Evolutionary conservation across 2,329 filamentous ascomycete species (phyloP).

Genomic region (Neospermospora avenae): DNA sequence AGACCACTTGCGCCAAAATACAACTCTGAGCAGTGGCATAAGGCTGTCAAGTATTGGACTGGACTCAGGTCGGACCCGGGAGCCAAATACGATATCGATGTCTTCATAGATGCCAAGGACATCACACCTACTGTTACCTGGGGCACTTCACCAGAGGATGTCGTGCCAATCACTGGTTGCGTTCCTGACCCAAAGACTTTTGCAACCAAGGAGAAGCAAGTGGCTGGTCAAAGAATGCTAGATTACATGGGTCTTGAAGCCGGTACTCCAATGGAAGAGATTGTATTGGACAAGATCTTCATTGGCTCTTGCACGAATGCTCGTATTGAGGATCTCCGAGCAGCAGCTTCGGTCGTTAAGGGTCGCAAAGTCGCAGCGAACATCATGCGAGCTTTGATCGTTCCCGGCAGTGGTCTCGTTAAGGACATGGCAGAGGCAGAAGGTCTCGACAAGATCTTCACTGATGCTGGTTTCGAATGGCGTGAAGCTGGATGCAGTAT

Average conservation of each 20-base stretch:
- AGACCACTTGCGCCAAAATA: slow-evolving; percentile 82
- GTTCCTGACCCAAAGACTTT: slow-evolving; percentile 92
- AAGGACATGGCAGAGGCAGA: slow-evolving; percentile 89
- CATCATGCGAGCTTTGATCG: slow-evolving; percentile 92
- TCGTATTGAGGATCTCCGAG: slow-evolving; percentile 90
- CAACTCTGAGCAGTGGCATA: slow-evolving; percentile 85
- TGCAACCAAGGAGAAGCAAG: slow-evolving; percentile 73
- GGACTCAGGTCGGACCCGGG: slow-evolving; percentile 80
- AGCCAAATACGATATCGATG: slow-evolving; percentile 85
- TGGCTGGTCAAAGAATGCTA: slow-evolving; percentile 73
- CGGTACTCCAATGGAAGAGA: slow-evolving; percentile 88
- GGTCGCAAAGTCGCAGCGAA: slow-evolving; percentile 85
- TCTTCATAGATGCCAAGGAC: slow-evolving; percentile 88
- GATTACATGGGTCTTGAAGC: slow-evolving; percentile 94
- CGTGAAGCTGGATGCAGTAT: slow-evolving; percentile 97
- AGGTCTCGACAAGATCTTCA: slow-evolving; percentile 89
- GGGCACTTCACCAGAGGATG: slow-evolving; percentile 96
- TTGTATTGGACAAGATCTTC: slow-evolving; percentile 91
- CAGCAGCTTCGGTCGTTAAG: slow-evolving; percentile 80
- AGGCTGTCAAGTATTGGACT: slow-evolving; percentile 84
- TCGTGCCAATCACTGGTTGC: slow-evolving; percentile 87
- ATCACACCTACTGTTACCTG: slow-evolving; percentile 92
- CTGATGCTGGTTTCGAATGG: slow-evolving; percentile 94
- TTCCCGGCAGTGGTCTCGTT: slow-evolving; percentile 91
- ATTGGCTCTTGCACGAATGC: slow-evolving; percentile 98